phyloP scores from a whole-genome alignment of 768 basidiomycete genomes.

The Boletus rex-veris region DNA sequence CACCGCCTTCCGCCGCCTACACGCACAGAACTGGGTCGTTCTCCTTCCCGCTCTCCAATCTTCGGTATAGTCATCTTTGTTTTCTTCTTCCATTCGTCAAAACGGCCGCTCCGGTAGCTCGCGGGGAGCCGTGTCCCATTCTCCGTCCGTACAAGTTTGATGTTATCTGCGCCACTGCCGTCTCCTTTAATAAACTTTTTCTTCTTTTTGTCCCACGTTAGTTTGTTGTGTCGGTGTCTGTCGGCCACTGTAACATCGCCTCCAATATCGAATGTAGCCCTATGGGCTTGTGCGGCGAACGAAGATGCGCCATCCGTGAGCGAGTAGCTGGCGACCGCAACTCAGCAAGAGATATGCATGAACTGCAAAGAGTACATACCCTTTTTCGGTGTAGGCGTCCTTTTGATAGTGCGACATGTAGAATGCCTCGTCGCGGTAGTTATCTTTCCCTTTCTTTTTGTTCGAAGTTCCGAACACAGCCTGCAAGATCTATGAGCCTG shows the following conservation, averaged over 20 bases:
- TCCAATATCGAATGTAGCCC: slow-evolving; percentile 76
- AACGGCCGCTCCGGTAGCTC: slow-evolving; percentile 88
- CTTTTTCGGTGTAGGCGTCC: slow-evolving; percentile 83
- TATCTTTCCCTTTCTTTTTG: slow-evolving; percentile 41
- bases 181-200: slow-evolving; percentile 90
- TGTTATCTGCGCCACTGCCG: slow-evolving; percentile 84
- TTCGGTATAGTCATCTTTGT: slow-evolving; percentile 68
- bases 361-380: slow-evolving; percentile 48
- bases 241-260: slow-evolving; percentile 63
- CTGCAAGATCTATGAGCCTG: slow-evolving; percentile 34
- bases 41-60: slow-evolving; percentile 77
- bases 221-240: slow-evolving; percentile 52
- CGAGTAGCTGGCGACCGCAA: slow-evolving; percentile 61
- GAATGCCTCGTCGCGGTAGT: slow-evolving; percentile 77
- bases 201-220: slow-evolving; percentile 95
- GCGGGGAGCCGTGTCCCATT: slow-evolving; percentile 89
- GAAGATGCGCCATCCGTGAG: slow-evolving; percentile 81
- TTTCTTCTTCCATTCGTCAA: slow-evolving; percentile 92
- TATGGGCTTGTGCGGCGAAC: slow-evolving; percentile 79
- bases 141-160: slow-evolving; percentile 91
- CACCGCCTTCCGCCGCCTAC: slow-evolving; percentile 55
- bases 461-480: slow-evolving; percentile 60
- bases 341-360: not conserved
- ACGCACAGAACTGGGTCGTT: slow-evolving; percentile 27
- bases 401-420: slow-evolving; percentile 93